Conservation (phyloP, 495 filamentous ascomycete genomes). For the Neurospora sp. region DNA sequence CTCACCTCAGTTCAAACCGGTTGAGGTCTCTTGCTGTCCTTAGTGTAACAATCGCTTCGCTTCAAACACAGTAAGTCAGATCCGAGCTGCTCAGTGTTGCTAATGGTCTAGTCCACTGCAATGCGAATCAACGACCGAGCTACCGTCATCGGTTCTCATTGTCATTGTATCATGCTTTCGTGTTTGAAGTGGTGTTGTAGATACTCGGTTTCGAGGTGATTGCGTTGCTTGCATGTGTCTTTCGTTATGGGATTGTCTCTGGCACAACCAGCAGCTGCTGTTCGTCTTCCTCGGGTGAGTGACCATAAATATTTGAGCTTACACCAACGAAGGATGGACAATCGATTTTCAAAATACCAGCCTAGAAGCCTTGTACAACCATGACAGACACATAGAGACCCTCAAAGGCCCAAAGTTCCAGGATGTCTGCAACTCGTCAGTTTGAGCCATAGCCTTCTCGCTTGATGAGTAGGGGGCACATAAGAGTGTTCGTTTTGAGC, state of each 20-base stretch:
- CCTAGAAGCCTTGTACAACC: neutral
- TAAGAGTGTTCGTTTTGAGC: neutral
- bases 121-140: neutral
- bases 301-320: neutral
- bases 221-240: neutral
- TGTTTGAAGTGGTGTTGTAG: neutral
- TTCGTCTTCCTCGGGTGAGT: neutral
- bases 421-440: neutral
- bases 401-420: neutral
- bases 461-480: neutral
- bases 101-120: neutral
- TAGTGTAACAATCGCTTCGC: neutral
- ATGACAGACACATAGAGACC: neutral
- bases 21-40: neutral
- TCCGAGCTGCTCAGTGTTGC: neutral
- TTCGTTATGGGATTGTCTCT: neutral
- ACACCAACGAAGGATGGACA: neutral
- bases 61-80: neutral
- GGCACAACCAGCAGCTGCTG: neutral
- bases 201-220: neutral
- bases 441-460: neutral
- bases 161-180: neutral
- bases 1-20: neutral
- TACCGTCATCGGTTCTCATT: neutral
- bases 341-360: neutral